These are phyloP conservation scores for Penicillium sp. DNA, from an alignment of 2,329 filamentous ascomycete genomes.

Conservation along the genomic window DNA sequence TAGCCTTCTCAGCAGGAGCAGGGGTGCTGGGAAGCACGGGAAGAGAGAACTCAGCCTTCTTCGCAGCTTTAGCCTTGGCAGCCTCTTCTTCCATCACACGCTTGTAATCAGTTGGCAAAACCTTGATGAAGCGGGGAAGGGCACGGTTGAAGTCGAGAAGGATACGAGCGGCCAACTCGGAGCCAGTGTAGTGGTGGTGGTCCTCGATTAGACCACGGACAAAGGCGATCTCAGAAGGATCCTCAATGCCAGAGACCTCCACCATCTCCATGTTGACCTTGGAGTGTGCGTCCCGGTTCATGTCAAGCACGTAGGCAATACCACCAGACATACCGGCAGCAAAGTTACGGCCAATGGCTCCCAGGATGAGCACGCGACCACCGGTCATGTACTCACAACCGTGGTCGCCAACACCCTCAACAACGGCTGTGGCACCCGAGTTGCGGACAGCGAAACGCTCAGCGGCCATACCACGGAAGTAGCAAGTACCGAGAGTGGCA, in stretches of 20 bases:
- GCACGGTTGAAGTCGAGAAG: conserved; percentile 94
- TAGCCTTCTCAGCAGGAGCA: conserved; percentile 53
- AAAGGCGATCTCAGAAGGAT: conserved; percentile 84
- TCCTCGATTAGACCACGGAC: conserved; percentile 91
- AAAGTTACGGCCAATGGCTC: conserved; percentile 91
- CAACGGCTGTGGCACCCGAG: conserved; percentile 92
- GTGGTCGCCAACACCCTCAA: conserved; percentile 94
- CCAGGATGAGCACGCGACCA: conserved; percentile 82
- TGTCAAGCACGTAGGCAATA: conserved; percentile 91
- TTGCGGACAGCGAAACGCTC: conserved; percentile 97
- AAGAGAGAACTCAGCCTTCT: conserved; percentile 78
- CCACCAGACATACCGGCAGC: conserved; percentile 98
- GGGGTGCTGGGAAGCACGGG: conserved; percentile 66
- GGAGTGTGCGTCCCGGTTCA: conserved; percentile 80
- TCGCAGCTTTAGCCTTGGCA: conserved; percentile 78
- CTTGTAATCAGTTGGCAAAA: conserved; percentile 94
- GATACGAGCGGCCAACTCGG: conserved; percentile 87
- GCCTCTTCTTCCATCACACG: conserved; percentile 83
- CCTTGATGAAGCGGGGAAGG: conserved; percentile 86
- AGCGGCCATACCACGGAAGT: conserved; percentile 94
- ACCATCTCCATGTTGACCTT: conserved; percentile 99
- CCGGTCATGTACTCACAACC: conserved; percentile 99
- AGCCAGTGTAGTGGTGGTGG: conserved; percentile 96
- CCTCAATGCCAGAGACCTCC: conserved; percentile 78
- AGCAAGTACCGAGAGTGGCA: conserved; percentile 84